phyloP scores from a whole-genome alignment of 2,329 filamentous ascomycete species.

The Aspergillus transmontanensis region DNA sequence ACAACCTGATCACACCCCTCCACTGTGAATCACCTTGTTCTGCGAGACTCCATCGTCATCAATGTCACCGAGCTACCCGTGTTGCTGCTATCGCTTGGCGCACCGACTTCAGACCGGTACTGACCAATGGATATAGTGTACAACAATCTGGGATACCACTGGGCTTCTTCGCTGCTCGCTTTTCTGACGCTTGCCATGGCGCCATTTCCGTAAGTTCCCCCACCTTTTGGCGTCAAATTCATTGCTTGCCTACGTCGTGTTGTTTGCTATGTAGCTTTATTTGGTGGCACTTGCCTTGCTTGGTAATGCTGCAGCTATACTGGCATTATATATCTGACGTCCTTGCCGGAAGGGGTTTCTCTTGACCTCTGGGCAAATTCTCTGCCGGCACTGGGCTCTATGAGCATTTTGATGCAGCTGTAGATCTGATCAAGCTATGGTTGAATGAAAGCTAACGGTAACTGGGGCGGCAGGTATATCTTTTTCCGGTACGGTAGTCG shows the following conservation, averaged over 20 bases:
- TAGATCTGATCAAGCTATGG: not conserved
- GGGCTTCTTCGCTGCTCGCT: constrained; percentile 48
- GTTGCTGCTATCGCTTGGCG: not conserved
- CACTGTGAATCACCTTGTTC: not conserved
- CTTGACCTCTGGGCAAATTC: not conserved
- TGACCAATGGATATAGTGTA: constrained; percentile 44
- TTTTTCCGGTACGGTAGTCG: constrained; percentile 47
- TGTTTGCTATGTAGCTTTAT: not conserved
- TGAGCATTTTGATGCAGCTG: not conserved
- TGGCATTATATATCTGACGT: not conserved
- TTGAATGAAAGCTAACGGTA: constrained; percentile 7
- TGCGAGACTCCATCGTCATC: not conserved
- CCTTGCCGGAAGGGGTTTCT: not conserved
- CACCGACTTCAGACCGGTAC: constrained; percentile 17
- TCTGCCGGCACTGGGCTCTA: not conserved
- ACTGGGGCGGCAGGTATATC: constrained; percentile 37
- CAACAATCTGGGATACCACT: constrained; percentile 48
- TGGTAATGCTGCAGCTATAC: constrained; percentile 12
- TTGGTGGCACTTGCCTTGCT: constrained; percentile 9
- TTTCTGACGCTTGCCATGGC: constrained; percentile 48
- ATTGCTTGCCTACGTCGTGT: not conserved
- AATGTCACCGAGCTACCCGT: not conserved
- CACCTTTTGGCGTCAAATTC: not conserved
- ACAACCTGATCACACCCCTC: not conserved
- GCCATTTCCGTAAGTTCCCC: constrained; percentile 47